Evolutionary conservation across 495 filamentous ascomycete species (phyloP).

Genomic region (Trichocladium uniseriatum): DNA sequence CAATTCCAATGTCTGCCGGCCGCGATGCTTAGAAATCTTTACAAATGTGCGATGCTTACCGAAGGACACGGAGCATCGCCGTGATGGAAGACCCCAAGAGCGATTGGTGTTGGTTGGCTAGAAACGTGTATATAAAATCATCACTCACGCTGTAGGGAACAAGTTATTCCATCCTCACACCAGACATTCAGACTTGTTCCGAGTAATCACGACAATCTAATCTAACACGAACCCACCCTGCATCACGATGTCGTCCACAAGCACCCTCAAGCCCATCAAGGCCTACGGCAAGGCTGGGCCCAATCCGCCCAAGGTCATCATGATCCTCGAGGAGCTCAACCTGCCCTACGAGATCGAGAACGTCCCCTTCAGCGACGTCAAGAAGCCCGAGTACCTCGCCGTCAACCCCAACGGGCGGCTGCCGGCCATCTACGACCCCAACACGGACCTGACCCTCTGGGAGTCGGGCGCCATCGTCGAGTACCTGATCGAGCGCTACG

Average conservation of each 20-base stretch:
- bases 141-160: too few species aligned
- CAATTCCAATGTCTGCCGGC: too few species aligned
- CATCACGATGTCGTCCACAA: neutral
- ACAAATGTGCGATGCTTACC: too few species aligned
- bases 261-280: conserved; percentile 30
- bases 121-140: too few species aligned
- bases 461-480: conserved; percentile 66
- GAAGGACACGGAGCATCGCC: too few species aligned
- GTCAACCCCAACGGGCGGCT: conserved; percentile 69
- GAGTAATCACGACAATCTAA: too few species aligned
- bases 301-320: conserved; percentile 49
- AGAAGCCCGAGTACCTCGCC: conserved; percentile 43
- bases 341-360: conserved; percentile 44
- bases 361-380: conserved; percentile 43
- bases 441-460: conserved; percentile 57
- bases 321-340: conserved; percentile 53
- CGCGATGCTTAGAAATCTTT: too few species aligned
- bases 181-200: too few species aligned
- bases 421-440: conserved; percentile 55
- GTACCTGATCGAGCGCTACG: conserved; percentile 65
- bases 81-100: too few species aligned
- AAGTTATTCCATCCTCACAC: too few species aligned
- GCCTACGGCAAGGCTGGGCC: conserved; percentile 30
- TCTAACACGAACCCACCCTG: too few species aligned
- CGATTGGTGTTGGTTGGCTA: too few species aligned